Evolutionary conservation across 2,329 filamentous ascomycete species (phyloP).

Genomic region (Arthrobotrys megalospora): DNA sequence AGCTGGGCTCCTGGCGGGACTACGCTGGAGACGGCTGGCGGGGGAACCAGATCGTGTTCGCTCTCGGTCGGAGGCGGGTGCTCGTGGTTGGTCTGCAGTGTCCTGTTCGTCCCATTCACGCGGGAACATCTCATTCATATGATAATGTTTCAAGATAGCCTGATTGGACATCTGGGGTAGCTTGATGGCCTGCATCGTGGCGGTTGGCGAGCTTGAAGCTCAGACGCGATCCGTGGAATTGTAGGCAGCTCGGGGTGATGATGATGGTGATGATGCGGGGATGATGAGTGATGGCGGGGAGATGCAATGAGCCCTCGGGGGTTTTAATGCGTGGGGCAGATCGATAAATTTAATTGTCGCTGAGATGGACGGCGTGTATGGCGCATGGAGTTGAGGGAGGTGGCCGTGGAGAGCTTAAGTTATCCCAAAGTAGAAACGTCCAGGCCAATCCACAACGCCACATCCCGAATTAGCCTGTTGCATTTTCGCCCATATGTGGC

Average conservation of each 20-base stretch:
- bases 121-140: conserved; percentile 64
- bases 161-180: conserved; percentile 61
- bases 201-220: conserved; percentile 38
- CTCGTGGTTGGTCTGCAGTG: conserved; percentile 31
- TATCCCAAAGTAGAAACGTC: conserved; percentile 29
- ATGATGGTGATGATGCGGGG: background rate
- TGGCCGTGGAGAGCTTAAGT: conserved; percentile 41
- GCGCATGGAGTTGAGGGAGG: conserved; percentile 16
- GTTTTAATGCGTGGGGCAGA: conserved; percentile 6
- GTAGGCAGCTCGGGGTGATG: conserved; percentile 6
- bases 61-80: conserved; percentile 34
- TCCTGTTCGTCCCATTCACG: conserved; percentile 63
- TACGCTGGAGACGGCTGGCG: conserved; percentile 42
- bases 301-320: background rate
- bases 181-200: conserved; percentile 31
- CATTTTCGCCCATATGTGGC: too few species aligned
- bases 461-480: conserved; percentile 16
- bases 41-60: conserved; percentile 45
- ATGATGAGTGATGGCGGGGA: background rate
- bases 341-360: conserved; percentile 2
- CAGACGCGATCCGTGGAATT: conserved; percentile 17
- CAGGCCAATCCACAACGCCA: conserved; percentile 23
- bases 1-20: conserved; percentile 44
- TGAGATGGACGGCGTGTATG: conserved; percentile 14
- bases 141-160: conserved; percentile 64